Conservation (phyloP, 495 filamentous ascomycete genomes). For the Entonaema liquescens region DNA sequence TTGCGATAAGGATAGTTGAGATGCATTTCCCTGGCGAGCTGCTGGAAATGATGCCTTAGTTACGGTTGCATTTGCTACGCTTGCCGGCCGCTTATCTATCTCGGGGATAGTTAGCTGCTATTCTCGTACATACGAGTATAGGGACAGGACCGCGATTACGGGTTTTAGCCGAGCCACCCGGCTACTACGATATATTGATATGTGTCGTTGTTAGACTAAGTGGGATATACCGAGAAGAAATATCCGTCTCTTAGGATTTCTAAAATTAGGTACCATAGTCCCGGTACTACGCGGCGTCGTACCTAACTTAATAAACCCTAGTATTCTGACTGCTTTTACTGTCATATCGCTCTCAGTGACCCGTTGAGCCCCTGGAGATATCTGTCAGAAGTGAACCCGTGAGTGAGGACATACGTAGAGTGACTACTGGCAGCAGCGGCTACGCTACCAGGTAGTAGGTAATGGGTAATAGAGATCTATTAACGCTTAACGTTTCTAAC, state of each 20-base stretch:
- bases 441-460: no score
- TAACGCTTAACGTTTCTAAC: no score
- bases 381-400: no score
- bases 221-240: neutral
- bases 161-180: neutral
- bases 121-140: neutral
- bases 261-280: neutral
- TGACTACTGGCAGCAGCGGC: no score
- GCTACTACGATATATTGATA: neutral
- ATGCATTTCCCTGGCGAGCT: neutral
- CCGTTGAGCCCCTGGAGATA: no score
- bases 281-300: neutral
- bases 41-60: neutral
- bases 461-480: no score
- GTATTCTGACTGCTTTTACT: neutral
- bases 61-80: neutral
- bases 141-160: neutral
- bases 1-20: neutral
- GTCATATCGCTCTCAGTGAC: neutral
- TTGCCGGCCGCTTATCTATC: neutral
- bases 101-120: no score
- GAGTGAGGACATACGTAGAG: no score
- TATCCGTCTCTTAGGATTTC: neutral
- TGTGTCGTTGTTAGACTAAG: neutral
- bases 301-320: neutral